These are phyloP conservation scores for Chaetomium strumarium DNA, from an alignment of 2,329 filamentous ascomycete genomes.

Conservation along the genomic window DNA sequence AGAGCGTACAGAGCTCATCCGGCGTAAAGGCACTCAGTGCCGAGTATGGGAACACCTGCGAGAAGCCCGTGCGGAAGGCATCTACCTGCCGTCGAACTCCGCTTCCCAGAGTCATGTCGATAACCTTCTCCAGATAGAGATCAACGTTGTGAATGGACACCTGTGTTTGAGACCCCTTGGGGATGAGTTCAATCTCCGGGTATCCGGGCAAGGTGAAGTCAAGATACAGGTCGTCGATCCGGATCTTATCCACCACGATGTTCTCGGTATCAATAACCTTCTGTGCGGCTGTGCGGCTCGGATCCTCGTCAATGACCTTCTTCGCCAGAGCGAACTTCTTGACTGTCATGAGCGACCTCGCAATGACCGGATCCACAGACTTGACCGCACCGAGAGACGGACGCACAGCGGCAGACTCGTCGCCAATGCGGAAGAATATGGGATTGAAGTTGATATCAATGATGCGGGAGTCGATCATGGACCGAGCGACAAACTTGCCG, in stretches of 20 bases:
- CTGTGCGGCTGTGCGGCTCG: conserved; percentile 56
- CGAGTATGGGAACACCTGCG: conserved; percentile 91
- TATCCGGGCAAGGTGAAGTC: conserved; percentile 96
- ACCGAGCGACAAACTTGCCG: conserved; percentile 94
- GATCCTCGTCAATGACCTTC: conserved; percentile 70
- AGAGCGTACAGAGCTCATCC: conserved; percentile 88
- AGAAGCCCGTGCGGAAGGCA: conserved; percentile 86
- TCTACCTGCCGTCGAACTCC: conserved; percentile 87
- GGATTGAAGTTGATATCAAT: conserved; percentile 97
- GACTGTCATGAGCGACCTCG: conserved; percentile 76
- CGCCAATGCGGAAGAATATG: conserved; percentile 92
- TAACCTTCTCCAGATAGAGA: conserved; percentile 77
- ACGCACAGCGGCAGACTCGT: conserved; percentile 59
- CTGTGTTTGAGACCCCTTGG: conserved; percentile 64
- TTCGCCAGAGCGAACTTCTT: conserved; percentile 83
- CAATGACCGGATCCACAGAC: conserved; percentile 78
- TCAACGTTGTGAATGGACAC: conserved; percentile 93
- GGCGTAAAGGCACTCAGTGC: conserved; percentile 91
- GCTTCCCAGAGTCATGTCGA: conserved; percentile 84
- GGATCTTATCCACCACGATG: conserved; percentile 69
- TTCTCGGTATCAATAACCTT: conserved; percentile 65
- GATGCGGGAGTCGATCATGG: conserved; percentile 96
- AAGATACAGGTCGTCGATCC: conserved; percentile 79
- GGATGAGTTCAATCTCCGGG: conserved; percentile 73
- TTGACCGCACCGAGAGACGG: conserved; percentile 87